Conservation (phyloP, 1,139 yeast species). For the Suhomyces yuchorum region DNA sequence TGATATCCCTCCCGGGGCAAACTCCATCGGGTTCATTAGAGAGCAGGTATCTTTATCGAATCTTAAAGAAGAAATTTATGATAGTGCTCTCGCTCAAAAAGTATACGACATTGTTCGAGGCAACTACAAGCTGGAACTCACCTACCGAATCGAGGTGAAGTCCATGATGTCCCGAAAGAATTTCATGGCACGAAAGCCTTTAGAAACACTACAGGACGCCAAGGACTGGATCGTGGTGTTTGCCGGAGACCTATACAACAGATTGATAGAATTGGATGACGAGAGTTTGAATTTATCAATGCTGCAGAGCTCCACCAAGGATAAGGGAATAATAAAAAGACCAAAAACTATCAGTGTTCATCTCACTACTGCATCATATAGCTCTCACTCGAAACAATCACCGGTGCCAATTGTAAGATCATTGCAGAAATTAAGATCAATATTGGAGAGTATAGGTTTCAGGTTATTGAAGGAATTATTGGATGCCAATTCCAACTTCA, state of each 20-base stretch:
- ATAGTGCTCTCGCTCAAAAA: constrained; percentile 46
- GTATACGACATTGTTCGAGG: constrained; percentile 71
- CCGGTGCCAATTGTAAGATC: constrained; percentile 44
- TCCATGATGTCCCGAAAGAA: constrained; percentile 91
- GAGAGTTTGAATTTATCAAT: constrained; percentile 48
- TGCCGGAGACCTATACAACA: constrained; percentile 72
- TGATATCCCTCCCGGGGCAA: constrained; percentile 41
- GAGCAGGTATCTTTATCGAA: constrained; percentile 43
- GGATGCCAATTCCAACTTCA: constrained; percentile 28
- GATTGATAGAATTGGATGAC: constrained; percentile 76
- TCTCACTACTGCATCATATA: constrained; percentile 26
- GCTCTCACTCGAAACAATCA: constrained; percentile 47
- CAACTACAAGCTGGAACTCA: constrained; percentile 50
- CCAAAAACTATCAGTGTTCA: constrained; percentile 56
- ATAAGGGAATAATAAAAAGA: constrained; percentile 36
- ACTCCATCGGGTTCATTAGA: constrained; percentile 51
- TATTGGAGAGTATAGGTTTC: constrained; percentile 33
- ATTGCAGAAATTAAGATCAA: constrained; percentile 38
- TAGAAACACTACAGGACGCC: constrained; percentile 59
- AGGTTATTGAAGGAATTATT: constrained; percentile 35
- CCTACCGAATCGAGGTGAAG: constrained; percentile 63
- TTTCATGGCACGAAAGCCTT: constrained; percentile 56
- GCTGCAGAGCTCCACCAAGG: constrained; percentile 26
- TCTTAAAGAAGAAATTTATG: constrained; percentile 36
- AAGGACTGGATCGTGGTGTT: constrained; percentile 81